Evolutionary conservation across 192 early-diverging fungal genomes (phyloP).

Genomic region (Diversispora epigaea): DNA sequence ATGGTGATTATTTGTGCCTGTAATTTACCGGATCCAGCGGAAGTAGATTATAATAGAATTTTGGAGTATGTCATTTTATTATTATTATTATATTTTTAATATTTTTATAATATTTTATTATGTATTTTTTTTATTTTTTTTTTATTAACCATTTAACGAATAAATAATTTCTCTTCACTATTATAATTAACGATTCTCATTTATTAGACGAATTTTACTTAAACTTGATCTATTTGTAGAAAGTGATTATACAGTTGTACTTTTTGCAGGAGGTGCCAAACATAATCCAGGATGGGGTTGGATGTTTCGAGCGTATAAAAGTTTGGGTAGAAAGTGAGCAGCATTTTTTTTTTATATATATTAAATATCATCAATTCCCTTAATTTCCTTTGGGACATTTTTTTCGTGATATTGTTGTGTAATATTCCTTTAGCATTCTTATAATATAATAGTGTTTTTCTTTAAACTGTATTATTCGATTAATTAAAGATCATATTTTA

Average conservation of each 20-base stretch:
- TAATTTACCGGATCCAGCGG: constrained; percentile 81
- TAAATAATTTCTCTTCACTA: too few species aligned
- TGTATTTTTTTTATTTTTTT: background rate
- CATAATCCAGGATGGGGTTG: constrained; percentile 82
- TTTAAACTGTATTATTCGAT: too few species aligned
- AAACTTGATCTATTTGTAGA: constrained; percentile 82
- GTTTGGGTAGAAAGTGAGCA: constrained; percentile 71
- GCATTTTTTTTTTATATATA: background rate
- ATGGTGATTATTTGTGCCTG: constrained; percentile 83
- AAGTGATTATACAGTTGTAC: constrained; percentile 85
- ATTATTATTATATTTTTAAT: constrained; percentile 36
- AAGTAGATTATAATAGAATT: constrained; percentile 81
- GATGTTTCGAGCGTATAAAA: constrained; percentile 83
- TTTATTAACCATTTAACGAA: background rate
- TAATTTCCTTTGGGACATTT: too few species aligned
- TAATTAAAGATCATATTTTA: too few species aligned
- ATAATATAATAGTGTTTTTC: too few species aligned
- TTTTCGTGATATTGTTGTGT: too few species aligned
- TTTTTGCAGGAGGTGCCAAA: constrained; percentile 76
- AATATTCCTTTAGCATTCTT: too few species aligned
- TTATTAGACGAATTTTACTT: constrained; percentile 48
- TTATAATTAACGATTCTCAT: background rate
- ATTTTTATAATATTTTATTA: background rate
- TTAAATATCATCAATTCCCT: background rate
- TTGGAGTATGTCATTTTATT: constrained; percentile 54